Percentiles rank a stretch among this genome's conserved stretches.
Conservation (phyloP, 495 filamentous ascomycete genomes). For the Coniosporium apollinis region DNA sequence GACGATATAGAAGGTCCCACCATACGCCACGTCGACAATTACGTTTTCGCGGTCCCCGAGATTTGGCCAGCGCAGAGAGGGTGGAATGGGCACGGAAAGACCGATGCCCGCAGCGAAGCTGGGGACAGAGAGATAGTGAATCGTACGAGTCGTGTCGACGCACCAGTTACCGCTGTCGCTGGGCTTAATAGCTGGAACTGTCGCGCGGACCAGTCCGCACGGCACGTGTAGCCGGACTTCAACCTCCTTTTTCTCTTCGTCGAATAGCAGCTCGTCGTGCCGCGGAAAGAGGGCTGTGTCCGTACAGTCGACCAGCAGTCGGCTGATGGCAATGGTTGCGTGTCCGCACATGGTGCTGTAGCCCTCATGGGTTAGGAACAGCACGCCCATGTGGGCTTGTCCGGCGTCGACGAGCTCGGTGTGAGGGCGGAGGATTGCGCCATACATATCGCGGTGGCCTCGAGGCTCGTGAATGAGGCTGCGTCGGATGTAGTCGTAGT, state of each 20-base stretch:
- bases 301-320: conserved; percentile 8
- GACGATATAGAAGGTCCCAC: conserved; percentile 7
- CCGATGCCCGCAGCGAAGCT: conserved; percentile 1
- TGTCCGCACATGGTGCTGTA: conserved; percentile 15
- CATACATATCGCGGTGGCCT: conserved; percentile 14
- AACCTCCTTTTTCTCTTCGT: conserved; percentile 1
- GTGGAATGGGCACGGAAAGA: neutral
- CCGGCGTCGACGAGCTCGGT: conserved; percentile 6
- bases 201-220: conserved; percentile 5
- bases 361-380: conserved; percentile 9
- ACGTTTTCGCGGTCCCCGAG: neutral
- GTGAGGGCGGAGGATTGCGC: conserved; percentile 7
- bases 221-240: conserved; percentile 6
- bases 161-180: neutral
- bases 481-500: conserved; percentile 10
- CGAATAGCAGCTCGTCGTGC: neutral
- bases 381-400: conserved; percentile 10
- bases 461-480: conserved; percentile 9
- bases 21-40: conserved; percentile 3
- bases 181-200: conserved; percentile 1
- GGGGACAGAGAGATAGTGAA: conserved; percentile 4
- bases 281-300: conserved; percentile 3
- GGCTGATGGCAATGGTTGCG: conserved; percentile 10
- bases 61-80: conserved; percentile 2
- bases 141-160: conserved; percentile 1